Conservation (phyloP, 805 yeast genomes). For the Grigorovia transvaalensis region DNA sequence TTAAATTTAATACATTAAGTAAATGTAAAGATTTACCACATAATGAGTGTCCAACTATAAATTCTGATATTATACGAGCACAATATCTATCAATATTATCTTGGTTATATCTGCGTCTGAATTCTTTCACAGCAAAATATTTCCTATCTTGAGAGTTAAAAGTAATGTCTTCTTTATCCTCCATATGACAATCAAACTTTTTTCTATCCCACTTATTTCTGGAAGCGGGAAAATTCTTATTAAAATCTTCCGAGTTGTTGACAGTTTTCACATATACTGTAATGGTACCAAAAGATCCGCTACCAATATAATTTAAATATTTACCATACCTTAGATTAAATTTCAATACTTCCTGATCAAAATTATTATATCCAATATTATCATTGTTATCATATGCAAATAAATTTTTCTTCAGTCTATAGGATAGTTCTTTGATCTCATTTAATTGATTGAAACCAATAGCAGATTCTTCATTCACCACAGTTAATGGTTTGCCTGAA, state of each 20-base stretch:
- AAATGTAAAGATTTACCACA: conserved; percentile 40
- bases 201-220: conserved; percentile 39
- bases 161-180: background rate
- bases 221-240: background rate
- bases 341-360: background rate
- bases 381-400: background rate
- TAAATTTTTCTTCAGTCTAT: conserved; percentile 8
- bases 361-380: conserved; percentile 6
- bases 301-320: conserved; percentile 54
- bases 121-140: conserved; percentile 82
- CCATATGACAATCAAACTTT: conserved; percentile 48
- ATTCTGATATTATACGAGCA: conserved; percentile 80
- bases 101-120: conserved; percentile 71
- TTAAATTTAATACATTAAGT: conserved; percentile 67
- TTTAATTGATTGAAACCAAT: conserved; percentile 41
- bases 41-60: conserved; percentile 72
- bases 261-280: conserved; percentile 56
- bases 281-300: conserved; percentile 95
- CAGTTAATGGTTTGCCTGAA: background rate
- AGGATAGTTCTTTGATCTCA: conserved; percentile 37
- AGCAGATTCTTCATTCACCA: conserved; percentile 22
- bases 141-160: conserved; percentile 30
- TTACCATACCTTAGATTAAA: conserved; percentile 37
- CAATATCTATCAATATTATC: conserved; percentile 77
- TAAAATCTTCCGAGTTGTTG: background rate